Evolutionary conservation across 257 asterid genomes (phyloP).

Genomic region (Salvia miltiorrhiza): DNA sequence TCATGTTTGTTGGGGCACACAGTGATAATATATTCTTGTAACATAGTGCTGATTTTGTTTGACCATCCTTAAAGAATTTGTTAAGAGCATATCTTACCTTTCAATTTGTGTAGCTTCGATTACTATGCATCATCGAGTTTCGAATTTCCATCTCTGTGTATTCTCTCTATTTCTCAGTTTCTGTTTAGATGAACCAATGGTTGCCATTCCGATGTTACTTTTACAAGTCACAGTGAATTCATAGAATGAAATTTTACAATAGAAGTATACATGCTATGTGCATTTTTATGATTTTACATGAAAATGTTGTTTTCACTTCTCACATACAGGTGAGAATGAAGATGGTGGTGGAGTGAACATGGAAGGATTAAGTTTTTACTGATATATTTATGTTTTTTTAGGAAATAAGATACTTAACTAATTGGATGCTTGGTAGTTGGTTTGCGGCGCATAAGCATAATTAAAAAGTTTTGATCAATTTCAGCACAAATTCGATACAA

Average conservation of each 20-base stretch:
- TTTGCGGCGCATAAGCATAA: too few species aligned
- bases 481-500: not conserved
- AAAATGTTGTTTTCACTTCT: too few species aligned
- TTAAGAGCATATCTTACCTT: not conserved
- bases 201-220: too few species aligned
- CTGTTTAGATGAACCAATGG: not conserved
- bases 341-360: too few species aligned
- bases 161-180: not conserved
- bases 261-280: too few species aligned
- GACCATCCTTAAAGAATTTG: constrained; percentile 1
- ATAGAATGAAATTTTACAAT: not conserved
- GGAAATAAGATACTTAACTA: too few species aligned
- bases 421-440: too few species aligned
- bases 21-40: constrained; percentile 10
- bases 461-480: not conserved
- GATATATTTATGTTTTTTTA: too few species aligned
- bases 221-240: too few species aligned
- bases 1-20: constrained; percentile 5
- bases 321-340: too few species aligned
- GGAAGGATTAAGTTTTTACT: too few species aligned
- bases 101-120: constrained; percentile 15
- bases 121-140: not conserved
- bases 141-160: not conserved
- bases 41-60: constrained; percentile 18
- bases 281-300: too few species aligned